Evolutionary conservation across 441 rosid genomes (phyloP), one percentile per base, ranked within the genome.

Genomic region (Euphorbia corollata): DNA sequence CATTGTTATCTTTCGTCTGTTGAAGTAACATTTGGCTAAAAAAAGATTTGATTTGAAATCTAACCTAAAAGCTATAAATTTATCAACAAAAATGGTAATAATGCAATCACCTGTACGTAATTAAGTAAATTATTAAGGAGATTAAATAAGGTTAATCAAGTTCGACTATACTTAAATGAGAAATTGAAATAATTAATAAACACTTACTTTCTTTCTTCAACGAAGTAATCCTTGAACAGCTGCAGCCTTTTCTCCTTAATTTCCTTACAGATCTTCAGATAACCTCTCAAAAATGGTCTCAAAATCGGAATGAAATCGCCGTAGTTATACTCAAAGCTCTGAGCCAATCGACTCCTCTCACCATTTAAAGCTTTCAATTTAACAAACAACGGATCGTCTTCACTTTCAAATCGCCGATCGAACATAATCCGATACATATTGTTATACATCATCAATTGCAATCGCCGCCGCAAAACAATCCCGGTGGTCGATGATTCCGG

Each of bases 391-490:
- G 98, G 94, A 73, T 92, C 97, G 0, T 84, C 89, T 70, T 83
- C 88, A 48, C 94, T 87, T 70, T 87, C 92, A 54, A 92, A 92
- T 51, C 97, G 80, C 41, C 83, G 64, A 20, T 92, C 97, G 27
- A 92, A 92, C 98, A 92, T 92, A 64, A 90, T 88, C 63, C 96
- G 78, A 78, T 77, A 92, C 97, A 92, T 87, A 69, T 92, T 92
- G 68, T 92, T 92, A 73, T 92, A 92, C 98, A 92, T 92, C 97
- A 92, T 79, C 65, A 90, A 78, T 76, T 92, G 98, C 70, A 92
- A 68, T 16, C 98, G 71, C 70, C 78, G 74, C 63, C 97, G 75
- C 74, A 92, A 67, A 16, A 92, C 87, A 41, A 88, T 78, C 12
- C 97, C 98, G 6, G 47, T 76, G 0, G 87, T 83, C 7, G 94